Percentiles rank a stretch among this genome's conserved stretches.
phyloP scores from a whole-genome alignment of 352 stramenopile genomes.

The Phytophthora brassicae region DNA sequence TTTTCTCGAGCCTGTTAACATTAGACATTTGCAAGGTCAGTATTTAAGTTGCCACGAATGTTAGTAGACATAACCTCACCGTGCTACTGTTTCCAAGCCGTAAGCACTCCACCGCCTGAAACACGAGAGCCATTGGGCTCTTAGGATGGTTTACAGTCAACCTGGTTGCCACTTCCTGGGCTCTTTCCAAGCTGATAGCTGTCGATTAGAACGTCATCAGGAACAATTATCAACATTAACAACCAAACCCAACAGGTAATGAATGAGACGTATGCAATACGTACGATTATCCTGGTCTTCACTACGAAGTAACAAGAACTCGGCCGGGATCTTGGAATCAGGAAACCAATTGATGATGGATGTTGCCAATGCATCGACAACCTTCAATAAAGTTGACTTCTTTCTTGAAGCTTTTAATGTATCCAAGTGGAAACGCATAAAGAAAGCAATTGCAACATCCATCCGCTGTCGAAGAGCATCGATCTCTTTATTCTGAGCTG shows the following conservation, averaged over 20 bases:
- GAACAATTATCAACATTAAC: background rate
- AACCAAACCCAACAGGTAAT: background rate
- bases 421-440: constrained; percentile 70
- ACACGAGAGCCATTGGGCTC: constrained; percentile 56
- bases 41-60: background rate
- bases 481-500: constrained; percentile 16
- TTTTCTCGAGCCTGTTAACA: constrained; percentile 40
- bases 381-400: constrained; percentile 40
- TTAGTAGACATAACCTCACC: constrained; percentile 13
- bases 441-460: constrained; percentile 62
- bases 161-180: constrained; percentile 28
- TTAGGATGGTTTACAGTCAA: constrained; percentile 37
- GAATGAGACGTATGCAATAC: constrained; percentile 10
- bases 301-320: constrained; percentile 72
- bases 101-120: constrained; percentile 36
- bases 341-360: constrained; percentile 64
- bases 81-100: constrained; percentile 29
- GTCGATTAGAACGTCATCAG: background rate
- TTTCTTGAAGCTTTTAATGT: constrained; percentile 51
- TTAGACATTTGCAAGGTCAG: background rate
- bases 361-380: constrained; percentile 48
- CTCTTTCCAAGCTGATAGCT: constrained; percentile 42
- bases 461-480: constrained; percentile 29
- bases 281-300: constrained; percentile 76
- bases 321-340: constrained; percentile 50